Percentiles rank a stretch among this genome's conserved stretches.
phyloP scores from a whole-genome alignment of 805 yeast genomes.

The Saccharomycopsis sp. region DNA sequence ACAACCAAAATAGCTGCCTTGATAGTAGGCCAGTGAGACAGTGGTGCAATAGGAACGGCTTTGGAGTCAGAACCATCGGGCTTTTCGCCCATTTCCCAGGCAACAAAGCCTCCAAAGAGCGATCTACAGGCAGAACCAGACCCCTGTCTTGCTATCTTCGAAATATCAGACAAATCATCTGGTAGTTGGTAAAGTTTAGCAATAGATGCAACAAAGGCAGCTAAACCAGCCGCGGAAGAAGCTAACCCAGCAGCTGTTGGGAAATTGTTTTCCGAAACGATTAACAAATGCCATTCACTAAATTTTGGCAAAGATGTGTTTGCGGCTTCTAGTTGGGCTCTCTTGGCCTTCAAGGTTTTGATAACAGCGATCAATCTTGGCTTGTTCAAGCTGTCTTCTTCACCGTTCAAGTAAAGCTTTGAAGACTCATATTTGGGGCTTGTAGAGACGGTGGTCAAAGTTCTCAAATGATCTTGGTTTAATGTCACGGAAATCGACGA shows the following conservation, averaged over 20 bases:
- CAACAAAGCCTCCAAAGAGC: slow-evolving; percentile 93
- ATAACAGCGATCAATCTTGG: slow-evolving; percentile 41
- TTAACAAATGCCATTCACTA: slow-evolving; percentile 60
- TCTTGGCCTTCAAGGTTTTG: slow-evolving; percentile 61
- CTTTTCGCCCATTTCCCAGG: slow-evolving; percentile 92
- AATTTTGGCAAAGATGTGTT: slow-evolving; percentile 53
- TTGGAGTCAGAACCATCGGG: slow-evolving; percentile 84
- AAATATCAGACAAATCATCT: slow-evolving; percentile 75
- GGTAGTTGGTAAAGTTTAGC: slow-evolving; percentile 81
- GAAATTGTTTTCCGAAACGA: slow-evolving; percentile 91
- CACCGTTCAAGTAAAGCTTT: slow-evolving; percentile 81
- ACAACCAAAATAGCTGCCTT: slow-evolving; percentile 90
- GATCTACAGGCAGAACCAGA: slow-evolving; percentile 99
- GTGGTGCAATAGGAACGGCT: slow-evolving; percentile 87
- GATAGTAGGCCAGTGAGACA: slow-evolving; percentile 85
- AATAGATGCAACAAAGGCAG: slow-evolving; percentile 88
- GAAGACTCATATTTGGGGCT: slow-evolving; percentile 51
- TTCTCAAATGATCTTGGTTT: slow-evolving; percentile 83
- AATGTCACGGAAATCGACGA: slow-evolving; percentile 93
- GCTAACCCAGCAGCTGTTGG: slow-evolving; percentile 99
- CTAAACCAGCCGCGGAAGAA: slow-evolving; percentile 97
- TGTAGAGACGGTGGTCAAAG: slow-evolving; percentile 84
- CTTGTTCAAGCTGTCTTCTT: slow-evolving; percentile 62
- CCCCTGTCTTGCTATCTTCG: slow-evolving; percentile 94
- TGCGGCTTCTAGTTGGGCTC: slow-evolving; percentile 52